Evolutionary conservation across 2,329 filamentous ascomycete genomes (phyloP).

Genomic region (Cercospora zeina): DNA sequence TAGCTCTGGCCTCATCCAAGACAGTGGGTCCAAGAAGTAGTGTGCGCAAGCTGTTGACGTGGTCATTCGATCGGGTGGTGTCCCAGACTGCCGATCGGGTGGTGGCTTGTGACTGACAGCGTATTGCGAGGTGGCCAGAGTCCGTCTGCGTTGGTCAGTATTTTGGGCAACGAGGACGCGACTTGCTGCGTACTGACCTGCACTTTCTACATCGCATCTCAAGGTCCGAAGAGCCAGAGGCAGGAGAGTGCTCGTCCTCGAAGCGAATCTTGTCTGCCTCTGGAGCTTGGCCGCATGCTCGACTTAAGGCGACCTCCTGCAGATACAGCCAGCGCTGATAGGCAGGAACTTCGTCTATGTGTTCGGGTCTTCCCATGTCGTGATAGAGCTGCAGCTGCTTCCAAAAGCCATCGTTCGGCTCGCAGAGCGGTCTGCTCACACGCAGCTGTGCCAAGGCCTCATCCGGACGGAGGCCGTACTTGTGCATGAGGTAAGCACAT

Average conservation of each 20-base stretch:
- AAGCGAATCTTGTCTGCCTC: conserved; percentile 75
- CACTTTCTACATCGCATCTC: conserved; percentile 90
- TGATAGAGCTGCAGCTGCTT: conserved; percentile 83
- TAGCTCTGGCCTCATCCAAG: conserved; percentile 91
- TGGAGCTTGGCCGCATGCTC: conserved; percentile 76
- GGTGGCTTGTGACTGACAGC: conserved; percentile 61
- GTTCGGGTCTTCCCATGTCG: conserved; percentile 75
- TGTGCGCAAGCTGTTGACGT: conserved; percentile 66
- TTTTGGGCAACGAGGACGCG: not conserved
- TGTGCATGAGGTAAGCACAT: conserved; percentile 77
- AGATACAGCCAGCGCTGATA: conserved; percentile 80
- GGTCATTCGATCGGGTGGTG: conserved; percentile 24
- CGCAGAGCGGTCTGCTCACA: conserved; percentile 71
- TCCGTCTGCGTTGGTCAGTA: conserved; percentile 48
- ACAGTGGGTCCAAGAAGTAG: conserved; percentile 85
- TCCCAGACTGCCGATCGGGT: conserved; percentile 18
- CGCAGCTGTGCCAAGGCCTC: conserved; percentile 72
- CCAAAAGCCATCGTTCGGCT: conserved; percentile 92
- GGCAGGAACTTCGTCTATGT: conserved; percentile 66
- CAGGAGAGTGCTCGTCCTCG: conserved; percentile 62
- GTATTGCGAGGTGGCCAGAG: conserved; percentile 65
- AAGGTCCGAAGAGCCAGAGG: conserved; percentile 44
- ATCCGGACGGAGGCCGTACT: conserved; percentile 52
- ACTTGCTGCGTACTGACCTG: conserved; percentile 55
- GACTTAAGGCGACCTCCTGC: conserved; percentile 64